Base-by-base conservation (phyloP, 768 basidiomycete genomes). In the Russula sp. region DNA sequence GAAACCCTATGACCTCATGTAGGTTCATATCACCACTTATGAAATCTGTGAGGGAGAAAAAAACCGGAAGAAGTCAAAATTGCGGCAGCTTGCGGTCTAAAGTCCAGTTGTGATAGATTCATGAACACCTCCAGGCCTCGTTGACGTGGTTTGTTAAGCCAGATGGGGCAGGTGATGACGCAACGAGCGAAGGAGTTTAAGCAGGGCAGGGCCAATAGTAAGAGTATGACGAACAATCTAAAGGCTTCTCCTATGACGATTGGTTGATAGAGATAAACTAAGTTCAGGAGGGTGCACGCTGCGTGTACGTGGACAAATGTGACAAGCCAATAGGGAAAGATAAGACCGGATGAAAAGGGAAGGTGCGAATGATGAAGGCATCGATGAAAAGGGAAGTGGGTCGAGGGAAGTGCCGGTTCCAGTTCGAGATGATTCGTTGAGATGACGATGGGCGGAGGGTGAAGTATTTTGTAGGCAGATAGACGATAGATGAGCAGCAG, bases 91-190 rank as follows among this genome's bases (percentile, higher is more conserved):
- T 48, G 38, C 48, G 48, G 49, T 32, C 24, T 44, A 34, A 61
- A 16, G 40, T 16, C 30, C 36, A 22, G 24, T 51, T 52, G 55
- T 54, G 48, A 59, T 49, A 50, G 46, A 61, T 26, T 36, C 22
- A 57, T 52, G 64, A 65, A 30, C 22, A 52, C 55, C 59, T 65
- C 49, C n/a, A 61, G 55, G 59, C 59, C 30, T 61, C 38, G 61
- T 61, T 55, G 30, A 56, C 59, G 49, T 57, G 59, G 11, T n/a
- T 51, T 22, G 64, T 50, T n/a, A 38, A n/a, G 49, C 59, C 30
- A 38, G 60, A 65, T 65, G 57, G 50, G 64, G 64, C 24, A 61
- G 34, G 50, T 20, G 49, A 61, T 65, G 64, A 65, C 64, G 64
- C 64, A 65, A 57, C 38, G 28, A 24, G 32, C 26, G 11, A 32